Evolutionary conservation across 306 rosid genomes (phyloP), one percentile per base, ranked within the genome.

Genomic region (Begonia fuchsioides): DNA sequence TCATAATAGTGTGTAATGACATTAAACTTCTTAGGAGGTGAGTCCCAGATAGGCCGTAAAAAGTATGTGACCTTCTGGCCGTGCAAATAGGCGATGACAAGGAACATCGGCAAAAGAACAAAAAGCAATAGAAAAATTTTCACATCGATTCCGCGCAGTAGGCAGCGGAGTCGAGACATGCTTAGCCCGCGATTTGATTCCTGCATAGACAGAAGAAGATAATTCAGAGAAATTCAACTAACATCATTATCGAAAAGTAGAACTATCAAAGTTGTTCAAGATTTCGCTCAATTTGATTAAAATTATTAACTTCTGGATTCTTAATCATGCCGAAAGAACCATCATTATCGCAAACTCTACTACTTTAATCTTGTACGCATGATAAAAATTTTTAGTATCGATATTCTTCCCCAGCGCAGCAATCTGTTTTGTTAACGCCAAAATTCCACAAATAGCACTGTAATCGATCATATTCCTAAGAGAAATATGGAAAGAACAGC

Each of bases 31-130:
- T 85, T 82, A 13, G 98, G 98, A 6, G 98, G 94, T 3, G 78
- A 72, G 55, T 90, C 98, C 98, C 98, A 90, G 10, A 90, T 60
- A 0, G 98, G 98, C 67, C 98, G 81, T 59, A 90, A 68, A 72
- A 90, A 90, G 93, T 90, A 90, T 8, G 98, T 81, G 57, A 90
- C 82, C 83, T 90, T 90, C 77, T 90, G 98, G 35, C 98, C 98
- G 38, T 90, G 98, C 13, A 82, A 53, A 51, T 79, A 90, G 43
- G 79, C 65, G 68, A 83, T 76, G 40, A 90, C 67, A 43, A 81
- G 17, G 70, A 78, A 85, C 55, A 74, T 75, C 0, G 98, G 98
- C 47, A 77, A 56, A 53, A 90, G 51, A 1, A 88, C 81, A 51
- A 90, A 71, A 51, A 90, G 68, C 52, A 90, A 72, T 57, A 90